Percentiles rank a stretch among this genome's conserved stretches.
Conservation (phyloP, 208 protist genomes). For the Leishmania arabica region DNA sequence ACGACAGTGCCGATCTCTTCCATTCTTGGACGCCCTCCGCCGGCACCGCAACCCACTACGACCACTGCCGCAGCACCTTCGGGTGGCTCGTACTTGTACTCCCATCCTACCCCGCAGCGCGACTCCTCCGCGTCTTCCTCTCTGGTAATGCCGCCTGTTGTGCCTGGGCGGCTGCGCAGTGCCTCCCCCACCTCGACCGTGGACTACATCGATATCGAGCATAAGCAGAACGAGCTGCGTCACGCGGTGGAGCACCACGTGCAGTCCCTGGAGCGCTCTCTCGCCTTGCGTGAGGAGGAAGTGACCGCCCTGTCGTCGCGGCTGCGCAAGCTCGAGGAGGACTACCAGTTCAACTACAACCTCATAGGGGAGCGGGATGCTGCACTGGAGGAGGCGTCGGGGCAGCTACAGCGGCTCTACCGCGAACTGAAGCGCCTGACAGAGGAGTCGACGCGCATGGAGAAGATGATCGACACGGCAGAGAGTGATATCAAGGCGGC, state of each 20-base stretch:
- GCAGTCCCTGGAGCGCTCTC: slow-evolving; percentile 57
- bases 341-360: slow-evolving; percentile 92
- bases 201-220: slow-evolving; percentile 84
- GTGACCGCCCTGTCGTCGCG: slow-evolving; percentile 51
- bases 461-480: slow-evolving; percentile 42
- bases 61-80: not conserved
- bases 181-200: slow-evolving; percentile 32
- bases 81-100: not conserved
- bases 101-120: not conserved
- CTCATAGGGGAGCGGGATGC: slow-evolving; percentile 86
- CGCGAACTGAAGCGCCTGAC: slow-evolving; percentile 67
- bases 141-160: not conserved
- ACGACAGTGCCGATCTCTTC: slow-evolving; percentile 21
- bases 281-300: slow-evolving; percentile 72
- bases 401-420: slow-evolving; percentile 81
- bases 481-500: slow-evolving; percentile 46
- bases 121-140: slow-evolving; percentile 18
- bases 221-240: slow-evolving; percentile 83
- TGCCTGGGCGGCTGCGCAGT: slow-evolving; percentile 5
- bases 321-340: slow-evolving; percentile 79
- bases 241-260: slow-evolving; percentile 77
- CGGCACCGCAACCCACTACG: slow-evolving; percentile 7
- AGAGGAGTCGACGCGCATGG: slow-evolving; percentile 35
- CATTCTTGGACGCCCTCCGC: slow-evolving; percentile 29
- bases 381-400: slow-evolving; percentile 78